These are phyloP conservation scores for Boletellus ananas DNA, from an alignment of 768 basidiomycete species.

Conservation along the genomic window DNA sequence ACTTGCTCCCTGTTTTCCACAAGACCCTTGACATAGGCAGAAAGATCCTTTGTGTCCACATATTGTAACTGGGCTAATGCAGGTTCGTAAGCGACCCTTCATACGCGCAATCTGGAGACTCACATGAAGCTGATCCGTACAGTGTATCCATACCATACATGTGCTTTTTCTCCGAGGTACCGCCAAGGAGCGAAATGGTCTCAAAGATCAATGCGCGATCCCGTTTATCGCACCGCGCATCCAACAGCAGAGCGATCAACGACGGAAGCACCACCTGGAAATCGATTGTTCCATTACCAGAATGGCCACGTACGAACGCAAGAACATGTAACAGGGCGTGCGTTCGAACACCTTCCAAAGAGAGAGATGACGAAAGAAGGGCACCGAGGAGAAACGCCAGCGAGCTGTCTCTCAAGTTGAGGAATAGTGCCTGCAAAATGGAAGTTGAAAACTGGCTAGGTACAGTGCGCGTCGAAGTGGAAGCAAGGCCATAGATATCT, in stretches of 20 bases:
- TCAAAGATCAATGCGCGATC: slow-evolving; percentile 42
- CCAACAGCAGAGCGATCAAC: slow-evolving; percentile 53
- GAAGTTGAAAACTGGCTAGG: slow-evolving; percentile 44
- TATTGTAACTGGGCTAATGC: slow-evolving; percentile 57
- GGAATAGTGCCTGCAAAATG: slow-evolving; percentile 64
- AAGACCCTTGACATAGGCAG: slow-evolving; percentile 53
- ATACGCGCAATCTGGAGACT: slow-evolving; percentile 18
- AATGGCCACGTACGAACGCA: slow-evolving; percentile 78
- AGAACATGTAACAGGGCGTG: slow-evolving; percentile 70
- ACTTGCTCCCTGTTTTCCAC: slow-evolving; percentile 52
- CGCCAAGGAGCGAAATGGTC: slow-evolving; percentile 49
- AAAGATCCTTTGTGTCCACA: slow-evolving; percentile 60
- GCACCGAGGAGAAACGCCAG: slow-evolving; percentile 78
- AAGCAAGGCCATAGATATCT: slow-evolving; percentile 63
- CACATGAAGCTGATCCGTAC: slow-evolving; percentile 61
- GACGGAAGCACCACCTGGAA: slow-evolving; percentile 78
- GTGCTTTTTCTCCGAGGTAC: slow-evolving; percentile 38
- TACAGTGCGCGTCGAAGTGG: slow-evolving; percentile 46
- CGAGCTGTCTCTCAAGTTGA: slow-evolving; percentile 62
- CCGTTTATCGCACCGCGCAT: slow-evolving; percentile 26
- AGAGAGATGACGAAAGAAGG: slow-evolving; percentile 42
- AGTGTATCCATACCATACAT: slow-evolving; percentile 74
- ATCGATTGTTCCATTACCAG: slow-evolving; percentile 54
- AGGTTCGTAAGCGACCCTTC: slow-evolving; percentile 9
- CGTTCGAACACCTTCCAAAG: slow-evolving; percentile 36